Conservation (phyloP, 495 filamentous ascomycete genomes). For the Cenococcum geophilum region DNA sequence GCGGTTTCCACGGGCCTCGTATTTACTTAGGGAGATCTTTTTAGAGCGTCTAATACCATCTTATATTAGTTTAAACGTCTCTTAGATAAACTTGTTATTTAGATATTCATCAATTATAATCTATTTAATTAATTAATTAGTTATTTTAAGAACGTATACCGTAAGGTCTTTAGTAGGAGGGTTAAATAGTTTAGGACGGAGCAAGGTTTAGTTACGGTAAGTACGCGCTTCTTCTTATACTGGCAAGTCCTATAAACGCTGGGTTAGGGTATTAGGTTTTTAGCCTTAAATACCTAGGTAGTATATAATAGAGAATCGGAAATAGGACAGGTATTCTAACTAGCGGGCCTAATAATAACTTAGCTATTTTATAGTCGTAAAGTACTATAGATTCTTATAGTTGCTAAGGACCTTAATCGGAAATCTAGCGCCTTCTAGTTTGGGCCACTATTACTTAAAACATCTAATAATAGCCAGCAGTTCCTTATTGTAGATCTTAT, state of each 20-base stretch:
- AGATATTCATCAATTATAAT: background rate
- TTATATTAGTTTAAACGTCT: background rate
- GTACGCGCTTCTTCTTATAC: background rate
- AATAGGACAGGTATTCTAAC: background rate
- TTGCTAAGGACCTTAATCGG: background rate
- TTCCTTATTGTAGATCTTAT: slow-evolving; percentile 37
- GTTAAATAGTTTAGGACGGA: background rate
- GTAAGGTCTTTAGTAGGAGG: background rate
- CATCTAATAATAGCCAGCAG: slow-evolving; percentile 36
- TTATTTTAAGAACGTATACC: too few species aligned
- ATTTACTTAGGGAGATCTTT: background rate
- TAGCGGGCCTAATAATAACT: background rate
- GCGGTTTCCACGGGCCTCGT: background rate
- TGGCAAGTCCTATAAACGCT: background rate
- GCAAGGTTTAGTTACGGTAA: background rate
- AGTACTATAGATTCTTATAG: slow-evolving; percentile 6
- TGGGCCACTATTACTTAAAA: slow-evolving; percentile 18
- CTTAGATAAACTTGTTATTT: background rate
- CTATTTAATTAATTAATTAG: background rate
- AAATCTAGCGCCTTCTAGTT: slow-evolving; percentile 1
- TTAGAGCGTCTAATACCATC: background rate
- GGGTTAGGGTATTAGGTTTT: background rate
- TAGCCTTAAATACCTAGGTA: background rate
- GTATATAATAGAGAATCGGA: background rate
- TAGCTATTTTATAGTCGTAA: background rate